Percentiles rank a stretch among this genome's conserved stretches.
phyloP scores from a whole-genome alignment of 2,329 filamentous ascomycete species.

The Trichoderma harzianum region DNA sequence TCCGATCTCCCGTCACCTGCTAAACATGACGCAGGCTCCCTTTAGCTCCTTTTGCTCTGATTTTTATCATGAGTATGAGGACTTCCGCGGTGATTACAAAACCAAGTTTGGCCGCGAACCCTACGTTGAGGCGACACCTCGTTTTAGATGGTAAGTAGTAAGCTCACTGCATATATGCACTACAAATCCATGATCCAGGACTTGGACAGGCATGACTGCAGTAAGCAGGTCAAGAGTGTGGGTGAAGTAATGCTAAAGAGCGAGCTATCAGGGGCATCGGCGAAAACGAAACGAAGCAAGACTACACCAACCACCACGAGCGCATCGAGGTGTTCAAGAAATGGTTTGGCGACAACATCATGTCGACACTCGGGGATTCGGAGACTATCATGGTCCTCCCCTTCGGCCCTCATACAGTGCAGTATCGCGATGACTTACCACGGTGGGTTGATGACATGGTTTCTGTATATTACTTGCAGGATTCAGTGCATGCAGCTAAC shows the following conservation, averaged over 20 bases:
- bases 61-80: slow-evolving; percentile 31
- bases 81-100: slow-evolving; percentile 28
- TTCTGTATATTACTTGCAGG: slow-evolving; percentile 3
- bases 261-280: slow-evolving; percentile 26
- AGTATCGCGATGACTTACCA: slow-evolving; percentile 28
- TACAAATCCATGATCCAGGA: background rate
- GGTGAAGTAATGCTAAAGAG: background rate
- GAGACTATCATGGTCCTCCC: slow-evolving; percentile 31
- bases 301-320: slow-evolving; percentile 24
- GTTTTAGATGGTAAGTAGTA: slow-evolving; percentile 35
- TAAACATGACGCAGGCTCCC: slow-evolving; percentile 25
- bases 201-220: background rate
- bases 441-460: slow-evolving; percentile 24
- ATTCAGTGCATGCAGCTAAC: slow-evolving; percentile 11
- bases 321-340: slow-evolving; percentile 29
- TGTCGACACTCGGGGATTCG: slow-evolving; percentile 22
- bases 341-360: slow-evolving; percentile 34
- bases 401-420: slow-evolving; percentile 21
- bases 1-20: background rate
- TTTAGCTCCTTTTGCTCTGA: slow-evolving; percentile 33
- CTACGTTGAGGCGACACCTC: slow-evolving; percentile 30
- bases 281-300: slow-evolving; percentile 22
- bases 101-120: slow-evolving; percentile 26
- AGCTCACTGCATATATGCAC: slow-evolving; percentile 8
- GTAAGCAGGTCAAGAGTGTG: no score